These are phyloP conservation scores for Tylopilus subfusipes DNA, from an alignment of 768 basidiomycete genomes.

Conservation along the genomic window DNA sequence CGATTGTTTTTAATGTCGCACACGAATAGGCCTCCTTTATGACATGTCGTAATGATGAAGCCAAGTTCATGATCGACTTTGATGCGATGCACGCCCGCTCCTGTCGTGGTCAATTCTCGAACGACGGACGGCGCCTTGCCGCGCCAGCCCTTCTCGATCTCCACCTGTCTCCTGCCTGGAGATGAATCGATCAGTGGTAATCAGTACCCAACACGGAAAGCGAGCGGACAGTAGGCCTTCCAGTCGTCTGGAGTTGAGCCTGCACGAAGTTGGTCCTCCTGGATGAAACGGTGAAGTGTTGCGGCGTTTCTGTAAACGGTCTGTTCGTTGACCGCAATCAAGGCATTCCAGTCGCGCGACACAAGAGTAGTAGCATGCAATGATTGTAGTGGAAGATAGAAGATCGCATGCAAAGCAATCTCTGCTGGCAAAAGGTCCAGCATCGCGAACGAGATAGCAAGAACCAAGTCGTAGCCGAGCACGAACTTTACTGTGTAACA, in stretches of 20 bases:
- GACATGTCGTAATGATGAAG: conserved; percentile 56
- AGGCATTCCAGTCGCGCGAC: conserved; percentile 45
- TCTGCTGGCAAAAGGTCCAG: conserved; percentile 54
- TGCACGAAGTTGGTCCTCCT: conserved; percentile 31
- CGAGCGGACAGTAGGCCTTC: conserved; percentile 55
- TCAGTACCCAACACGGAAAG: conserved; percentile 1
- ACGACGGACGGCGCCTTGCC: conserved; percentile 45
- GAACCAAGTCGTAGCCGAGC: neutral
- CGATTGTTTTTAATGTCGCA: conserved; percentile 47
- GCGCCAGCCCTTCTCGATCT: conserved; percentile 51
- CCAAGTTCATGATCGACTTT: conserved; percentile 67
- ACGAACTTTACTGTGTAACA: neutral
- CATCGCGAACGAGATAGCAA: conserved; percentile 24
- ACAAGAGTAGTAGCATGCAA: conserved; percentile 36
- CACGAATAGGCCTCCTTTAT: conserved; percentile 55
- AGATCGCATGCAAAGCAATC: conserved; percentile 46
- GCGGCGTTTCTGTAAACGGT: conserved; percentile 60
- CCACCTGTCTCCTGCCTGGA: conserved; percentile 44
- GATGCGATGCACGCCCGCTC: conserved; percentile 59
- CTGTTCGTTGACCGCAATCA: conserved; percentile 46
- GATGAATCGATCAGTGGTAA: conserved; percentile 8
- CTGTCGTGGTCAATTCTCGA: conserved; percentile 33
- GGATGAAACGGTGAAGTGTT: conserved; percentile 45
- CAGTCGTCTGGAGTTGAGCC: conserved; percentile 41
- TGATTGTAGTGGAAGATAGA: conserved; percentile 46